Evolutionary conservation across 768 basidiomycete species (phyloP).

Genomic region (Pleurotus salmoneostramineus): DNA sequence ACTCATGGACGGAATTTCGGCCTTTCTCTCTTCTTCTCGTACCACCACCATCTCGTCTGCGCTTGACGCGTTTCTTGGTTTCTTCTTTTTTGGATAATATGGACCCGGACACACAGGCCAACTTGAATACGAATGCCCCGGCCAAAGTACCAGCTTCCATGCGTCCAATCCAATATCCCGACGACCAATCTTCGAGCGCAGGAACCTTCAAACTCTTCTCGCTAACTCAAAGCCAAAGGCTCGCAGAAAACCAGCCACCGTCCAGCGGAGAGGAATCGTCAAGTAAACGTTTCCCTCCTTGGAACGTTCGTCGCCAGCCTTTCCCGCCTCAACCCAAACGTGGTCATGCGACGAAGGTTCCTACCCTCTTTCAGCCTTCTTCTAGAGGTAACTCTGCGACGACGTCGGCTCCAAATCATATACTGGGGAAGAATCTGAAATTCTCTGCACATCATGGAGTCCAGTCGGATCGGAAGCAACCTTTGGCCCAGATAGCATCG

Average conservation of each 20-base stretch:
- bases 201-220: not conserved
- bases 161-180: not conserved
- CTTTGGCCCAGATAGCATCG: not conserved
- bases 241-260: not conserved
- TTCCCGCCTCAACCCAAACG: not conserved
- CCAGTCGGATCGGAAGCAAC: not conserved
- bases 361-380: not conserved
- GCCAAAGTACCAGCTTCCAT: not conserved
- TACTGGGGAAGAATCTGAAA: not conserved
- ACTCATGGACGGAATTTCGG: not conserved
- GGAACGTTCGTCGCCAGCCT: conserved; percentile 2
- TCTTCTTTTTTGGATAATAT: not conserved
- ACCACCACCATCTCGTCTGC: conserved; percentile 2
- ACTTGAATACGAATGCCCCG: not conserved
- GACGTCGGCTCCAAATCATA: not conserved
- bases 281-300: not conserved
- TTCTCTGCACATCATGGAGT: not conserved
- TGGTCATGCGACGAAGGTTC: not conserved
- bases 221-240: not conserved
- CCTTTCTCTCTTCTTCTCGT: not conserved
- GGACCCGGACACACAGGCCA: not conserved
- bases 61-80: not conserved
- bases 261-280: not conserved
- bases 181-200: not conserved
- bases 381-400: not conserved